A percentile compares a stretch with the other conserved stretches of the same genome.
Evolutionary conservation across 2,329 filamentous ascomycete species (phyloP).

Genomic region (Colletotrichum sp.): DNA sequence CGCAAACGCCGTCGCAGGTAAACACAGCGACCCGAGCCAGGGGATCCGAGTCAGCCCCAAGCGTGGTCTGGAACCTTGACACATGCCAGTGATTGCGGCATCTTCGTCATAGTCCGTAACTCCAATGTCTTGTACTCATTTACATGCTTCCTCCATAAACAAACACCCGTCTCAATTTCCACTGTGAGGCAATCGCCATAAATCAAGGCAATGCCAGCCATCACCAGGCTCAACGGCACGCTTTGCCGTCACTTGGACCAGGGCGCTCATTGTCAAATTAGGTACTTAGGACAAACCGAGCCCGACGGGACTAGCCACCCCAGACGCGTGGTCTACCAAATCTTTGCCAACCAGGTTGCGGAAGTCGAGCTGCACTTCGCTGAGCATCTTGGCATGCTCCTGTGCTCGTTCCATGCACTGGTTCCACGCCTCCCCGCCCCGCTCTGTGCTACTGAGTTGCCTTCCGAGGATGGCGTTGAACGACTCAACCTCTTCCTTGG

Average conservation of each 20-base stretch:
- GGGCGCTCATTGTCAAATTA: neutral
- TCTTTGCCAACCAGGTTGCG: conserved; percentile 76
- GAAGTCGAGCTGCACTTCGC: conserved; percentile 90
- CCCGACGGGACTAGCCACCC: conserved; percentile 39
- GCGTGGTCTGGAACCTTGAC: neutral
- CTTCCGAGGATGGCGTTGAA: conserved; percentile 85
- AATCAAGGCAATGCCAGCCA: neutral
- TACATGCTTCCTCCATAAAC: neutral
- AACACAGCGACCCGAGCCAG: neutral
- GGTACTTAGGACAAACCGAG: conserved; percentile 41
- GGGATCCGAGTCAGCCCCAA: neutral
- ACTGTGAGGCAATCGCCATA: neutral
- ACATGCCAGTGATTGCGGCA: neutral
- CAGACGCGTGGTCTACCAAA: conserved; percentile 33
- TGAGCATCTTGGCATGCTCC: conserved; percentile 79
- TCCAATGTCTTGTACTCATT: neutral
- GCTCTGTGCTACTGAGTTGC: conserved; percentile 86
- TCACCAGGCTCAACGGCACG: neutral
- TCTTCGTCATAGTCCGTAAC: neutral
- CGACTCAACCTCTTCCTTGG: conserved; percentile 90
- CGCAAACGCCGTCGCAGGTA: conserved; percentile 13
- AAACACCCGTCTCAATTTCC: neutral
- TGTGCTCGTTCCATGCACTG: conserved; percentile 84
- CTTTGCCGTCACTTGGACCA: neutral
- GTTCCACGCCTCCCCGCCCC: conserved; percentile 76